Percentiles rank a stretch among this genome's conserved stretches.
Evolutionary conservation across 306 rosid genomes (phyloP).

Genomic region (Rosa chinensis): DNA sequence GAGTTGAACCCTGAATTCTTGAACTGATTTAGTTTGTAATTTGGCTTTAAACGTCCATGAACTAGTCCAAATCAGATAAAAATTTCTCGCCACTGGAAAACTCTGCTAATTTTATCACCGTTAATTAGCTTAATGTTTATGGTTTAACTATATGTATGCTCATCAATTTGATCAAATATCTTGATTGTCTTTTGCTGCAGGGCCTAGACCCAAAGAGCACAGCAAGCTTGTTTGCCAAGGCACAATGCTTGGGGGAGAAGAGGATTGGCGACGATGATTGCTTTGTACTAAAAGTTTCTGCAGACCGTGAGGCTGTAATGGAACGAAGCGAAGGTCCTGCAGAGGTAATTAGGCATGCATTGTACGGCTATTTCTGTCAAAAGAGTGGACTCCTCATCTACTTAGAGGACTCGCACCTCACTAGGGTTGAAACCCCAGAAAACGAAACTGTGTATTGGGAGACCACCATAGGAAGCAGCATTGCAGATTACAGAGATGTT

Average conservation of each 20-base stretch:
- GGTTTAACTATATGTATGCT: neutral
- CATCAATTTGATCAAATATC: neutral
- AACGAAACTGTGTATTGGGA: constrained; percentile 80
- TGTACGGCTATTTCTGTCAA: constrained; percentile 91
- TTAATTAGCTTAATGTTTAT: neutral
- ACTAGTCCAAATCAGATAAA: neutral
- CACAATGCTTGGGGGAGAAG: constrained; percentile 87
- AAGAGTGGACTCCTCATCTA: constrained; percentile 88
- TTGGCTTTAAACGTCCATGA: neutral
- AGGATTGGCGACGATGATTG: constrained; percentile 76
- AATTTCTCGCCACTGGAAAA: neutral
- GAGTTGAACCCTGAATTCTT: neutral
- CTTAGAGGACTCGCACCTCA: constrained; percentile 91
- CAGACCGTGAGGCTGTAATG: constrained; percentile 76
- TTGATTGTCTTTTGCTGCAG: constrained; percentile 27
- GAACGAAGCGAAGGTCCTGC: constrained; percentile 90
- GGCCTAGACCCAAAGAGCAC: constrained; percentile 94
- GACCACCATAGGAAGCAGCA: constrained; percentile 93
- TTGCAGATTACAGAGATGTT: constrained; percentile 73
- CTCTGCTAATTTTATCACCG: neutral
- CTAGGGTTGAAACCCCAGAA: constrained; percentile 64
- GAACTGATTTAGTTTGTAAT: neutral
- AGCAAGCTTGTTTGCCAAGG: constrained; percentile 83
- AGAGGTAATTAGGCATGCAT: constrained; percentile 83
- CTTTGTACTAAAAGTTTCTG: constrained; percentile 75